These are phyloP conservation scores for Orbilia blumenaviensis DNA, from an alignment of 2,329 filamentous ascomycete genomes.

Conservation along the genomic window DNA sequence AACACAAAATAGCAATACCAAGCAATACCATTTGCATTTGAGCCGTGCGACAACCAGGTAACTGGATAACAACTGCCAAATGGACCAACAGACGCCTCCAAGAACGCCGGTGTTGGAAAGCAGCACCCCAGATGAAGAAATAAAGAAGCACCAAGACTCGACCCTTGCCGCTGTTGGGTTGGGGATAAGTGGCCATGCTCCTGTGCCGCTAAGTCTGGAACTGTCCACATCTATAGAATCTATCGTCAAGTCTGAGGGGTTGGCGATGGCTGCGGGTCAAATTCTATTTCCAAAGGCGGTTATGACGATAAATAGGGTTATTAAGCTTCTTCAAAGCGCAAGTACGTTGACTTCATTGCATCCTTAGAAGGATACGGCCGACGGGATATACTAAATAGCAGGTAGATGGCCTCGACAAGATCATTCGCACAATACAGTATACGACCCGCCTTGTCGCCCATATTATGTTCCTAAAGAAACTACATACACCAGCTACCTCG, in stretches of 20 bases:
- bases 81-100: constrained; percentile 46
- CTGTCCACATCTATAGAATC: background rate
- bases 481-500: constrained; percentile 22
- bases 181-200: background rate
- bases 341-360: constrained; percentile 19
- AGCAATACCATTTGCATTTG: background rate
- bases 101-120: constrained; percentile 30
- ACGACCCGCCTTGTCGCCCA: constrained; percentile 38
- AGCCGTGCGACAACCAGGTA: background rate
- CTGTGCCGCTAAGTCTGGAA: background rate
- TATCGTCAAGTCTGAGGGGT: background rate
- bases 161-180: background rate
- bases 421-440: constrained; percentile 50
- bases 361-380: too few species aligned
- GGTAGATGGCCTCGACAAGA: constrained; percentile 46
- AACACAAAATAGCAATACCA: constrained; percentile 12
- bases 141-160: constrained; percentile 32
- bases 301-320: constrained; percentile 12
- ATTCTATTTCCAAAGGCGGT: constrained; percentile 6
- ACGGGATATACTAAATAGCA: background rate
- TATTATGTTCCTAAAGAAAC: constrained; percentile 38
- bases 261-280: background rate
- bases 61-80: too few species aligned
- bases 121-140: background rate
- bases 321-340: constrained; percentile 37